phyloP scores from a whole-genome alignment of 2,329 filamentous ascomycete species.

The Allantophomopsis cytisporea region DNA sequence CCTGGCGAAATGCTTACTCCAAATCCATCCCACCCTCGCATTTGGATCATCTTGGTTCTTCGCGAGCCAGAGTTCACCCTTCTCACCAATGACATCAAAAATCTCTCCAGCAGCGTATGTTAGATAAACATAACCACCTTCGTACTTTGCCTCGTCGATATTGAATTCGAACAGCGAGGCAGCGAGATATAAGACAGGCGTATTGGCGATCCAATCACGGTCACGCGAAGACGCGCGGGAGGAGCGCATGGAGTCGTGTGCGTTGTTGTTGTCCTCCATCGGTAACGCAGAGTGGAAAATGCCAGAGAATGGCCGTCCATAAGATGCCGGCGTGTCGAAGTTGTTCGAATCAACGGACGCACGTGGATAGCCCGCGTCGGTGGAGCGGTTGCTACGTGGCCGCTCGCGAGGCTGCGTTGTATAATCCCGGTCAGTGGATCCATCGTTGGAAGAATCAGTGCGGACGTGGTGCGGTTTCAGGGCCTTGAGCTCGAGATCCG shows the following conservation, averaged over 20 bases:
- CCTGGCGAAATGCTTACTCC: constrained; percentile 91
- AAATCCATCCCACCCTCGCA: constrained; percentile 86
- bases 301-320: constrained; percentile 45
- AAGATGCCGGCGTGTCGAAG: constrained; percentile 10
- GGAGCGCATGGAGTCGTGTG: constrained; percentile 35
- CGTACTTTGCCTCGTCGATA: constrained; percentile 80
- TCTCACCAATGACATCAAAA: constrained; percentile 87
- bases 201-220: constrained; percentile 35
- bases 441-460: constrained; percentile 12
- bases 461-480: constrained; percentile 25
- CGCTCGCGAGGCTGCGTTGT: too few relatives aligned
- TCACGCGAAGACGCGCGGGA: constrained; percentile 49
- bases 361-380: not conserved
- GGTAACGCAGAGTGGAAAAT: constrained; percentile 83
- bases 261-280: constrained; percentile 45
- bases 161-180: constrained; percentile 96
- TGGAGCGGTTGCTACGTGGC: too few relatives aligned
- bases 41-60: constrained; percentile 87
- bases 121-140: constrained; percentile 90
- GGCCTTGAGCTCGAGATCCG: constrained; percentile 23
- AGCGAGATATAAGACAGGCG: constrained; percentile 76
- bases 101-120: constrained; percentile 94
- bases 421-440: too few relatives aligned
- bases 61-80: constrained; percentile 94
- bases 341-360: not conserved